Percentiles rank a stretch among this genome's conserved stretches.
phyloP scores from a whole-genome alignment of 148 eudicot genomes.

The Persicaria maculosa region DNA sequence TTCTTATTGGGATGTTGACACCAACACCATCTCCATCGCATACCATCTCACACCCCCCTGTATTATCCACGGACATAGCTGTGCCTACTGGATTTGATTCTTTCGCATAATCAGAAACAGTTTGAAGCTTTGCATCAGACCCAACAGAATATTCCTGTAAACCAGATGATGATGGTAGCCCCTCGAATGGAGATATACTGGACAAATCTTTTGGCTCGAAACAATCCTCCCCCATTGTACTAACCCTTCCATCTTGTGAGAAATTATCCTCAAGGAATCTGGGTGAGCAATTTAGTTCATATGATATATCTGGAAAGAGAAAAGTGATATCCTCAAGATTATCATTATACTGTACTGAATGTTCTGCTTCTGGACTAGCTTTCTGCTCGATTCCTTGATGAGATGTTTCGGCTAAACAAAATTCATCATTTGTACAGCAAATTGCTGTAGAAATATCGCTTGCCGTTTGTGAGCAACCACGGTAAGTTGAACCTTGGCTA shows the following conservation, averaged over 20 bases:
- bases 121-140: constrained; percentile 27
- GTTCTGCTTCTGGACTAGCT: constrained; percentile 33
- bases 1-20: constrained; percentile 9
- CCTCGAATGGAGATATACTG: constrained; percentile 31
- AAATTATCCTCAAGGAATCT: constrained; percentile 30
- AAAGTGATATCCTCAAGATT: constrained; percentile 35
- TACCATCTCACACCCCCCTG: constrained; percentile 19
- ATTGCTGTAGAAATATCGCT: constrained; percentile 37
- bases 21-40: constrained; percentile 15
- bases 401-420: constrained; percentile 35
- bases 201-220: constrained; percentile 35
- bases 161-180: constrained; percentile 40
- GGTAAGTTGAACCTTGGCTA: constrained; percentile 52
- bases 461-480: constrained; percentile 50
- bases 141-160: constrained; percentile 27
- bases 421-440: constrained; percentile 35
- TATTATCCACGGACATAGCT: background rate
- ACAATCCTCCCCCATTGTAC: constrained; percentile 30
- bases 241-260: constrained; percentile 32
- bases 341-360: constrained; percentile 33
- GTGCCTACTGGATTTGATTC: background rate
- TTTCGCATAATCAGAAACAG: constrained; percentile 17
- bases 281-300: constrained; percentile 39
- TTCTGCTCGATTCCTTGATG: constrained; percentile 29
- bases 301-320: constrained; percentile 41